Evolutionary conservation across 179 eudicot species (phyloP).

Genomic region (Patellifolia procumbens): DNA sequence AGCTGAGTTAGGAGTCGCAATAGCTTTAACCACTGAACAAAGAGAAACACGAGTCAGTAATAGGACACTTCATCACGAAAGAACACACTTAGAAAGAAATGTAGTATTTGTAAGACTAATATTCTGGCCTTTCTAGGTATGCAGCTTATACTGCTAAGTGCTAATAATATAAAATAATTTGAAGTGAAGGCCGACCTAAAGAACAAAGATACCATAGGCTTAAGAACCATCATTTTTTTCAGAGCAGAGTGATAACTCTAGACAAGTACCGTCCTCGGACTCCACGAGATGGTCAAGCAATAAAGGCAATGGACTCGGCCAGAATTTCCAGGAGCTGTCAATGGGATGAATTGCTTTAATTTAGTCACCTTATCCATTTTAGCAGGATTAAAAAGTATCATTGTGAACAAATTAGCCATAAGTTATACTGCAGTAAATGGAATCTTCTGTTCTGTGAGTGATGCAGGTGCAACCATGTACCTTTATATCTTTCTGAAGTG

Average conservation of each 20-base stretch:
- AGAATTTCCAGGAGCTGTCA: background rate
- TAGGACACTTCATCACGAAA: background rate
- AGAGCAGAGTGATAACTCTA: background rate
- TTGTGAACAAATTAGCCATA: background rate
- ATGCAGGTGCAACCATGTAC: background rate
- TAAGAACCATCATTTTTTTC: background rate
- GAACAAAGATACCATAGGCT: background rate
- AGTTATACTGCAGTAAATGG: background rate
- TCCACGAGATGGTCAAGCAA: background rate
- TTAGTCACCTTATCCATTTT: background rate
- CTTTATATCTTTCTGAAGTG: background rate
- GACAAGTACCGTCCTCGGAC: background rate
- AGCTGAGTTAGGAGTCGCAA: slow-evolving; percentile 69
- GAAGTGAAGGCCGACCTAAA: background rate
- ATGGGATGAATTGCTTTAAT: background rate
- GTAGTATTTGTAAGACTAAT: background rate
- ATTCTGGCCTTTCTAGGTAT: too few relatives aligned
- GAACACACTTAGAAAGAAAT: background rate
- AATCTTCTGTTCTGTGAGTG: background rate
- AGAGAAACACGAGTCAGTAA: background rate
- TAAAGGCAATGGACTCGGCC: background rate
- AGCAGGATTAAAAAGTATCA: background rate
- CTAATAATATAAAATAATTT: background rate
- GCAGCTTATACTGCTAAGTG: background rate
- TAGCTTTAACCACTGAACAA: slow-evolving; percentile 66